Percentiles rank a stretch among this genome's conserved stretches.
These are phyloP conservation scores for Coriolopsis trogii DNA, from an alignment of 1,284 basidiomycete species.

Conservation along the genomic window DNA sequence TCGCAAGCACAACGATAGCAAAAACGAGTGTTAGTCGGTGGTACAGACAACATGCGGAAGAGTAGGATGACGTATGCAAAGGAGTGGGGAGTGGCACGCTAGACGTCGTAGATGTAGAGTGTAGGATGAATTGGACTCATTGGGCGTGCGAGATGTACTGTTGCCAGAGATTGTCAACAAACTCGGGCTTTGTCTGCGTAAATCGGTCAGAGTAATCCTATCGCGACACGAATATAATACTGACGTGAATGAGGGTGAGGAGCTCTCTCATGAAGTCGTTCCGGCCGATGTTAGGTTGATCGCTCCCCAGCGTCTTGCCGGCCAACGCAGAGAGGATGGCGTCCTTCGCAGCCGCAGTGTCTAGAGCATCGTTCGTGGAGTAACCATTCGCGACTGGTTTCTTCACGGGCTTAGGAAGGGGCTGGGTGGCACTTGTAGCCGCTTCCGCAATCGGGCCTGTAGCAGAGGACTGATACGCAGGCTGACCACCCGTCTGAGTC, in stretches of 20 bases:
- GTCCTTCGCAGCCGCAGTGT: slow-evolving; percentile 27
- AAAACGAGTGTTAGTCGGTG: too few species aligned
- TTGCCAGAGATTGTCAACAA: slow-evolving; percentile 28
- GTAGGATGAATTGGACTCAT: not conserved
- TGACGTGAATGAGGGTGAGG: slow-evolving; percentile 69
- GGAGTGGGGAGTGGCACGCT: too few species aligned
- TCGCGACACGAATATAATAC: slow-evolving; percentile 29
- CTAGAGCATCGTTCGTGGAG: slow-evolving; percentile 8
- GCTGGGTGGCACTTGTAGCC: slow-evolving; percentile 4
- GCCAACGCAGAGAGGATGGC: slow-evolving; percentile 35
- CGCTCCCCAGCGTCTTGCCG: slow-evolving; percentile 13
- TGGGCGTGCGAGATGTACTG: slow-evolving; percentile 16
- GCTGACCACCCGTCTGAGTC: slow-evolving; percentile 21
- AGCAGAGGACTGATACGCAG: slow-evolving; percentile 9
- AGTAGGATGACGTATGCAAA: too few species aligned
- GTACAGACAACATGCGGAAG: not conserved
- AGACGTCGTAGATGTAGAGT: not conserved
- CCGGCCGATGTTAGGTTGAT: slow-evolving; percentile 40
- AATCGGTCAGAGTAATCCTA: not conserved
- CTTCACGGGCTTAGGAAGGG: slow-evolving; percentile 7
- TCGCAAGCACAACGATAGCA: too few species aligned
- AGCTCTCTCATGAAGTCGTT: slow-evolving; percentile 72
- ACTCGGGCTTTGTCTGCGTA: slow-evolving; percentile 23
- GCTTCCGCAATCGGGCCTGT: slow-evolving; percentile 12
- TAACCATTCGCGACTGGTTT: slow-evolving; percentile 14